Evolutionary conservation across 495 filamentous ascomycete species (phyloP), one percentile per base, ranked within the genome.

Genomic region (Neurospora sublineolata): DNA sequence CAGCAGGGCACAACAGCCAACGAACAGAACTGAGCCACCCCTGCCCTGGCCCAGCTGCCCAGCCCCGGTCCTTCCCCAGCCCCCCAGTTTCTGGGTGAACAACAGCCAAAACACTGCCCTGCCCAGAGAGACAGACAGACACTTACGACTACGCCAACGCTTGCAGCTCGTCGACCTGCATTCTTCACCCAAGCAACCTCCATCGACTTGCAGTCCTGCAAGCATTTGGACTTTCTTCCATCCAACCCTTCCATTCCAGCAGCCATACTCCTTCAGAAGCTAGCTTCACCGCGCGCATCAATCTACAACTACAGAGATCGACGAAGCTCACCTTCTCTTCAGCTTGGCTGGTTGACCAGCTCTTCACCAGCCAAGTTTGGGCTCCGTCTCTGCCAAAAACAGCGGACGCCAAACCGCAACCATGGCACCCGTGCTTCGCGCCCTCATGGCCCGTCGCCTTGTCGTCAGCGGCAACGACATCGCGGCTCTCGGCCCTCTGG

Each of bases 401-500:
- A 27, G 52, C 52, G 52, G 52, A 70, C 20, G 27, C 64, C 36
- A 33, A 30, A 36, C 67, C 73, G 67, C 72, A 41, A 58, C 39
- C 72, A 81, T 80, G 78, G 78, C 78, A 69, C 80, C 80, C 36
- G 76, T 77, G 36, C 75, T 81, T 37, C 37, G n/a, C 44, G 67
- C 72, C 33, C 39, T 76, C 39, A 40, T 44, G 33, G 58, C 72
- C 39, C 70, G 74, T 12, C 68, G 23, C 67, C 36, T 36, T 68
- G 73, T 64, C 18, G 38, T 71, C 33, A 37, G 36, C 52, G 70
- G 42, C 18, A n/a, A 33, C 38, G 79, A 81, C 23, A 60, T 73
- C 67, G 67, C 69, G 14, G 42, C 72, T 33, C 77, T 84, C 11
- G 83, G 84, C 0, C 84, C 84, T 5, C 75, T 86, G 3, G 78